Conservation (phyloP, 2,329 filamentous ascomycete genomes). For the Cryphonectria parasitica region DNA sequence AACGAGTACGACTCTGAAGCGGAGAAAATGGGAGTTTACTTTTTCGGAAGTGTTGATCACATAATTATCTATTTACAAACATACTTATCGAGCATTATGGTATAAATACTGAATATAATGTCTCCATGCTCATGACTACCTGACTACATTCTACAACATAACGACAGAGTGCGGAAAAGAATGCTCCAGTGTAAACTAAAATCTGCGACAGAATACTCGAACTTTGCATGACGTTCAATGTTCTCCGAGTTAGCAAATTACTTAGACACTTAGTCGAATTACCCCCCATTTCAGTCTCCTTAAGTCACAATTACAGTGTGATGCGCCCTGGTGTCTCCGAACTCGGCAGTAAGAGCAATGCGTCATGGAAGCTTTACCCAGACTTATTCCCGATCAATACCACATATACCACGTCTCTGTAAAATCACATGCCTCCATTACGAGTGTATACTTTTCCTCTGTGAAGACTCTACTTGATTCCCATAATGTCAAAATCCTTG, state of each 20-base stretch:
- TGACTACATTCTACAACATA: background rate
- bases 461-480: background rate
- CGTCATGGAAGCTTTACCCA: background rate
- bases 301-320: no score
- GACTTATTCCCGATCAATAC: background rate
- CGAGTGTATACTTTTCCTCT: background rate
- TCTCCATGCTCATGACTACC: background rate
- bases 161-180: no score
- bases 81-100: background rate
- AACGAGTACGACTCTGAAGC: slow-evolving; percentile 9
- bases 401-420: background rate
- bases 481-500: slow-evolving; percentile 36
- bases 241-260: no score
- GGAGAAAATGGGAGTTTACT: background rate
- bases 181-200: no score
- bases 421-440: background rate
- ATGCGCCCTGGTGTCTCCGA: background rate
- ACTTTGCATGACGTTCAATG: no score
- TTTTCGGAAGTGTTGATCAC: background rate
- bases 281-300: background rate
- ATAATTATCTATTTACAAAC: background rate
- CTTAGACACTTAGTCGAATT: no score
- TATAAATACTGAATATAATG: background rate
- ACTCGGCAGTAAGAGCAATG: background rate
- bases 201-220: no score